Percentiles rank a stretch among this genome's conserved stretches.
Evolutionary conservation across 2,329 filamentous ascomycete genomes (phyloP).

Genomic region (Daldinia eschscholtzii): DNA sequence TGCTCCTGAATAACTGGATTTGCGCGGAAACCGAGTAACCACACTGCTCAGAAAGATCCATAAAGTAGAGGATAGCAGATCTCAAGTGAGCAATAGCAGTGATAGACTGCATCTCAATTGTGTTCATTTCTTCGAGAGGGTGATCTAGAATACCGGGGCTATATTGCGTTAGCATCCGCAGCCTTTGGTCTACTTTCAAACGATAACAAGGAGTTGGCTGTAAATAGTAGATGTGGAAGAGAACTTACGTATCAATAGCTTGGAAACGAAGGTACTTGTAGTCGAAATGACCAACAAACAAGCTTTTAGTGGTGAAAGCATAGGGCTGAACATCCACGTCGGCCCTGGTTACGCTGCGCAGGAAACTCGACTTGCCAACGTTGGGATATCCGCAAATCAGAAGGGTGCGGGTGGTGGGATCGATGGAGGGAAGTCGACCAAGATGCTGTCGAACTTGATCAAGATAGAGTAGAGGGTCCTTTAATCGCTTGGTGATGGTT

Average conservation of each 20-base stretch:
- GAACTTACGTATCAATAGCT: conserved; percentile 83
- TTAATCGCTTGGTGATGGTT: conserved; percentile 93
- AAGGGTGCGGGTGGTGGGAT: conserved; percentile 95
- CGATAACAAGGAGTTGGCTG: not conserved
- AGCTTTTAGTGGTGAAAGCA: conserved; percentile 96
- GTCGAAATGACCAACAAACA: conserved; percentile 98
- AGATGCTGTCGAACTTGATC: conserved; percentile 98
- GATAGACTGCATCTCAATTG: conserved; percentile 99
- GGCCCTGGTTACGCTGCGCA: conserved; percentile 90
- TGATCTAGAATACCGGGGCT: conserved; percentile 89
- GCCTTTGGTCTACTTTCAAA: not conserved
- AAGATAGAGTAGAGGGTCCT: conserved; percentile 93
- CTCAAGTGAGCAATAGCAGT: conserved; percentile 97
- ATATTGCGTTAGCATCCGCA: conserved; percentile 22
- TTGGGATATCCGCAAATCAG: conserved; percentile 98
- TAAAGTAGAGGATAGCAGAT: conserved; percentile 96
- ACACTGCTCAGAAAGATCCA: conserved; percentile 78
- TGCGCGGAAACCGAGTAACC: conserved; percentile 94
- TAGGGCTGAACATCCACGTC: conserved; percentile 98
- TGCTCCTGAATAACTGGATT: conserved; percentile 94
- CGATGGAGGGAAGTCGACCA: conserved; percentile 96
- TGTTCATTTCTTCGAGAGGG: conserved; percentile 99
- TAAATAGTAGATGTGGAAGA: not conserved
- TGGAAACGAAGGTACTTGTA: conserved; percentile 87
- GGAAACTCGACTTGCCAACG: conserved; percentile 95